These are phyloP conservation scores for Rhodocollybia butyracea DNA, from an alignment of 768 basidiomycete species.

Conservation along the genomic window DNA sequence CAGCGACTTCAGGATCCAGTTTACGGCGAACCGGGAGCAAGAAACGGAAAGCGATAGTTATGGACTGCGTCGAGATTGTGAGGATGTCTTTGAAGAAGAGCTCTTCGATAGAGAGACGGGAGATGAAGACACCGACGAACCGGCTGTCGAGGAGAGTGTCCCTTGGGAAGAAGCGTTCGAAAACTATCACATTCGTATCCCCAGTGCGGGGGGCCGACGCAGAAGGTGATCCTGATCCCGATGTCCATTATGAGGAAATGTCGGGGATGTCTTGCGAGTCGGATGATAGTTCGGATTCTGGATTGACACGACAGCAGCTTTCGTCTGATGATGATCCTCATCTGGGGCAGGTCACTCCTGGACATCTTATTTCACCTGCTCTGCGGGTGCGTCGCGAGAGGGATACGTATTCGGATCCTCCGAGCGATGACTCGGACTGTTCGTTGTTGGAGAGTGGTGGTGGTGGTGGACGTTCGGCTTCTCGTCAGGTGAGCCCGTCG, in stretches of 20 bases:
- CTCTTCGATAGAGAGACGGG: not conserved
- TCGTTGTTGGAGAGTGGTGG: not conserved
- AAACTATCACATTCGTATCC: not conserved
- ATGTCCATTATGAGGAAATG: not conserved
- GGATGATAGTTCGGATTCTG: not conserved
- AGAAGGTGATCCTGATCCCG: conserved; percentile 1
- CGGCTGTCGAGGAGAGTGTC: not conserved
- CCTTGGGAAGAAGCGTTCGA: not conserved
- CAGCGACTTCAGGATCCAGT: not conserved
- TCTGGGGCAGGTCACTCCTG: conserved; percentile 67
- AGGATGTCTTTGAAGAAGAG: not conserved
- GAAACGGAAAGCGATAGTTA: conserved; percentile 2
- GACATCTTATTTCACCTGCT: conserved; percentile 61
- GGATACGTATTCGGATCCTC: conserved; percentile 13
- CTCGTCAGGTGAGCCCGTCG: conserved; percentile 40
- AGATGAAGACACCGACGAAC: conserved; percentile 1
- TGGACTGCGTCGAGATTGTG: conserved; percentile 4
- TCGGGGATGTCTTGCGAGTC: not conserved
- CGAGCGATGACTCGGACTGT: conserved; percentile 40
- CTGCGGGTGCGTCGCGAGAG: conserved; percentile 34
- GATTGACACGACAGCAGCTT: conserved; percentile 19
- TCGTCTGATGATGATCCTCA: conserved; percentile 68
- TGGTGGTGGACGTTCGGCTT: not conserved
- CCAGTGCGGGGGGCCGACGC: not conserved
- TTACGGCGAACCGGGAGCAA: not conserved